Base-by-base conservation (phyloP, 306 rosid genomes). In the Glycine soja region DNA sequence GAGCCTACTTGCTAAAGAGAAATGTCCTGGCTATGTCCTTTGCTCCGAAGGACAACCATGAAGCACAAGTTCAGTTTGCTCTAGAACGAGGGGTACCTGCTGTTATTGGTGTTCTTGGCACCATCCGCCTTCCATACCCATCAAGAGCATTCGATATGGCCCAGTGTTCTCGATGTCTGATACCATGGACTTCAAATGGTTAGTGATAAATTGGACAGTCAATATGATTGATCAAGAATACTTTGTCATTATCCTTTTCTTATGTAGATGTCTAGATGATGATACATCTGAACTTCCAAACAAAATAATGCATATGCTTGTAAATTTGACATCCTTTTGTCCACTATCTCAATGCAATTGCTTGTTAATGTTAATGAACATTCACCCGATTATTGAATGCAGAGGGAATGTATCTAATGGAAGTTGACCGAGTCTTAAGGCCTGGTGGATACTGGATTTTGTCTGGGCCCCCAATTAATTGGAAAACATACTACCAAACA, bases 11-110 rank as follows among this genome's bases (percentile, higher is more conserved):
- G 89, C 80, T 90, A 50, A 93, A 92, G 89, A 92, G 94, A 88
- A 96, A 93, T 72, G 93, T 93, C 82, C 72, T 96, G 61, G 77
- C 99, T 63, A 92, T 96, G 97, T 96, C 98, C 51, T 96, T 96
- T 79, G 98, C 99, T 54, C 99, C 97, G 8, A 89, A 92, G 88
- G 99, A 96, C 86, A 96, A 96, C 86, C 98, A 96, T 45, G 98
- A 96, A 90, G 99, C 99, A 80, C 99, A 96, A 80, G 97, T 93
- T 70, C 99, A 96, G 85, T 96, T 96, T 88, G 99, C 99, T 67
- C 80, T 93, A 80, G 99, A 93, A 82, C 89, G 98, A 85, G 98
- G 98, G 42, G 97, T 96, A 46, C 98, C 99, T 62, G 98, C 99
- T 72, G 75, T 92, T 75, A 92, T 96, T 65, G 98, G 98, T 30